phyloP scores from a whole-genome alignment of 805 yeast species.

The Pichia nakasei region DNA sequence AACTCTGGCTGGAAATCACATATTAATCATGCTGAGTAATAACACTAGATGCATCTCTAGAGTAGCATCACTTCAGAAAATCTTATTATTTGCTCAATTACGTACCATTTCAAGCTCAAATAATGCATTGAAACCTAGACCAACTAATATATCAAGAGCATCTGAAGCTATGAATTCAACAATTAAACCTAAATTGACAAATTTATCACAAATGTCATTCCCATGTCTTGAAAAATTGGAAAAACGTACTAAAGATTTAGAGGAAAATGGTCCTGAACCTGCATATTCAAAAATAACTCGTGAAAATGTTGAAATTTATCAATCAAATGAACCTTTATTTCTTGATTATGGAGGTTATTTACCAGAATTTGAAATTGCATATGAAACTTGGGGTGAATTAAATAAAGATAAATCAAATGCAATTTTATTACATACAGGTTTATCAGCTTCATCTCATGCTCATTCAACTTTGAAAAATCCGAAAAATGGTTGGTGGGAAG shows the following conservation, averaged over 20 bases:
- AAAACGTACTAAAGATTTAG: constrained; percentile 33
- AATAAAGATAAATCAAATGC: constrained; percentile 60
- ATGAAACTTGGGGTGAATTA: constrained; percentile 84
- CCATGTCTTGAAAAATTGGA: constrained; percentile 83
- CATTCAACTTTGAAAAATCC: constrained; percentile 64
- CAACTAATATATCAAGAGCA: constrained; percentile 4
- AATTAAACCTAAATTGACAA: background rate
- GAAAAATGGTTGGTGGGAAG: constrained; percentile 92
- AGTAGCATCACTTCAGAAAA: background rate
- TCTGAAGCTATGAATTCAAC: background rate
- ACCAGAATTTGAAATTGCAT: constrained; percentile 74
- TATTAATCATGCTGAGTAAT: too few species aligned
- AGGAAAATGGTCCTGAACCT: constrained; percentile 69
- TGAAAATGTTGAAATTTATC: constrained; percentile 56
- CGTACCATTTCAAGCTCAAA: constrained; percentile 1
- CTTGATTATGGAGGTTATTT: constrained; percentile 77
- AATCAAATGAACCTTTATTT: constrained; percentile 48
- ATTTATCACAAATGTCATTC: constrained; percentile 49
- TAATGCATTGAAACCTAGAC: constrained; percentile 7
- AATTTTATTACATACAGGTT: constrained; percentile 78
- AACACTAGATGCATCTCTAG: background rate
- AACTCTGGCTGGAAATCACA: too few species aligned
- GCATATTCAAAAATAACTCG: constrained; percentile 58
- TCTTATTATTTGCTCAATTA: background rate
- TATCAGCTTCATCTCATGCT: constrained; percentile 92